Conservation (phyloP, 2,329 filamentous ascomycete species). For the Zasmidium cellare region DNA sequence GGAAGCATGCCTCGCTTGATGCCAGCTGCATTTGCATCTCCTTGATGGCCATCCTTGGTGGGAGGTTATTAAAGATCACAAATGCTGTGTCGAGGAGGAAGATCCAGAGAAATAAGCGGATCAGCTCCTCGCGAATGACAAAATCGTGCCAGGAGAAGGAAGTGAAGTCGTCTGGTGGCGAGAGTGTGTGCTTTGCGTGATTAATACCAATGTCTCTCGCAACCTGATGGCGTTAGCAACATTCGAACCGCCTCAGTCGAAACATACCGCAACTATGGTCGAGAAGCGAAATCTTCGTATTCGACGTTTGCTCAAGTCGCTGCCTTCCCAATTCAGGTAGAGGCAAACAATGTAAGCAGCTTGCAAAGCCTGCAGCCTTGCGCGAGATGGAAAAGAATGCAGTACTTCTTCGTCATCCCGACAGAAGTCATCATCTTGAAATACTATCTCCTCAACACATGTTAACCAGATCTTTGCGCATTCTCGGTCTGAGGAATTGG, state of each 20-base stretch:
- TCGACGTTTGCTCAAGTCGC: constrained; percentile 4
- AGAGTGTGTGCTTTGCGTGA: neutral
- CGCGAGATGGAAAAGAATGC: constrained; percentile 1
- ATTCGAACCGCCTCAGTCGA: neutral
- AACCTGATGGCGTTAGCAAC: neutral
- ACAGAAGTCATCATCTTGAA: constrained; percentile 9
- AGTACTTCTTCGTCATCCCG: neutral
- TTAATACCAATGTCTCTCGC: neutral
- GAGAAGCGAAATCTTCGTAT: constrained; percentile 7
- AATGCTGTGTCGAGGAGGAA: constrained; percentile 11
- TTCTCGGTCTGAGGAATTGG: neutral
- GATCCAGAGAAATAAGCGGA: constrained; percentile 5
- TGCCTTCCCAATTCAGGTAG: constrained; percentile 11
- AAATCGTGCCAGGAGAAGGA: constrained; percentile 5
- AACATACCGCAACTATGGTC: constrained; percentile 8
- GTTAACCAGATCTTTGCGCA: constrained; percentile 1
- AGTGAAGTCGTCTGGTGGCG: neutral
- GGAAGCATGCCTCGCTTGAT: constrained; percentile 6
- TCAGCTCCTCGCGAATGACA: constrained; percentile 8
- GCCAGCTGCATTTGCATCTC: constrained; percentile 17
- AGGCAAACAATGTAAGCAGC: constrained; percentile 9
- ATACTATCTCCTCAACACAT: constrained; percentile 8
- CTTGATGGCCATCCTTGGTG: constrained; percentile 10
- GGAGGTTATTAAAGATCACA: constrained; percentile 12
- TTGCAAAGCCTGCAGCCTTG: constrained; percentile 6